Percentiles rank a stretch among this genome's conserved stretches.
phyloP scores from a whole-genome alignment of 129 eudicot genomes.

The Flaveria linearis region DNA sequence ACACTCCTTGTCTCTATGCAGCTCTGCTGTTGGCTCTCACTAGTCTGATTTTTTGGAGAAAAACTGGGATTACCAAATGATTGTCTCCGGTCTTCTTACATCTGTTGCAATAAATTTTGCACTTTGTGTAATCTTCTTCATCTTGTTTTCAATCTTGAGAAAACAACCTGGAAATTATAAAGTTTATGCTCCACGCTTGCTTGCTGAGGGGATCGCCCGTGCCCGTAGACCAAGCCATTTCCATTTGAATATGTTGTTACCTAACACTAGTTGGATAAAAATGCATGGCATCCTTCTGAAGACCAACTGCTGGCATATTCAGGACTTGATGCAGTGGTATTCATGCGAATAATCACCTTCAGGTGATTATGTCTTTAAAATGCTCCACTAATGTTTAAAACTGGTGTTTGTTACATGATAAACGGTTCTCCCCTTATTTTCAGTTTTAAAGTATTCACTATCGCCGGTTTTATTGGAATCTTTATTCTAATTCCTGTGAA shows the following conservation, averaged over 20 bases:
- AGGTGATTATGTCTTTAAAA: constrained; percentile 44
- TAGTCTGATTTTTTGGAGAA: constrained; percentile 19
- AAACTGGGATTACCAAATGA: constrained; percentile 42
- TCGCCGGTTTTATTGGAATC: constrained; percentile 63
- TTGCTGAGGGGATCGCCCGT: constrained; percentile 38
- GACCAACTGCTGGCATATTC: constrained; percentile 52
- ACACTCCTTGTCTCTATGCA: constrained; percentile 27
- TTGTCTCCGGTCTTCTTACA: constrained; percentile 66
- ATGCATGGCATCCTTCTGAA: constrained; percentile 64
- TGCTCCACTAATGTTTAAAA: not conserved
- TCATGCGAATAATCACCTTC: constrained; percentile 58
- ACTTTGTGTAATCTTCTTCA: constrained; percentile 56
- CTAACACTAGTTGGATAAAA: constrained; percentile 57
- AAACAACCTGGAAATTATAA: constrained; percentile 56
- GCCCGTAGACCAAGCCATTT: constrained; percentile 22
- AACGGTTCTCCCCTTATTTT: constrained; percentile 9
- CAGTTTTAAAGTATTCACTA: constrained; percentile 56
- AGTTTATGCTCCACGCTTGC: constrained; percentile 53
- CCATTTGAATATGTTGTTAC: constrained; percentile 41
- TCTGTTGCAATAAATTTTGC: constrained; percentile 64
- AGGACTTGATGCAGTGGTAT: constrained; percentile 77
- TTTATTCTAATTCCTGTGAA: constrained; percentile 70
- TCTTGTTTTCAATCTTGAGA: constrained; percentile 57
- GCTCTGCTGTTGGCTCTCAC: constrained; percentile 34
- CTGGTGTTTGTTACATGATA: constrained; percentile 1